Conservation (phyloP, 2,329 filamentous ascomycete genomes). For the Fusarium secorum region DNA sequence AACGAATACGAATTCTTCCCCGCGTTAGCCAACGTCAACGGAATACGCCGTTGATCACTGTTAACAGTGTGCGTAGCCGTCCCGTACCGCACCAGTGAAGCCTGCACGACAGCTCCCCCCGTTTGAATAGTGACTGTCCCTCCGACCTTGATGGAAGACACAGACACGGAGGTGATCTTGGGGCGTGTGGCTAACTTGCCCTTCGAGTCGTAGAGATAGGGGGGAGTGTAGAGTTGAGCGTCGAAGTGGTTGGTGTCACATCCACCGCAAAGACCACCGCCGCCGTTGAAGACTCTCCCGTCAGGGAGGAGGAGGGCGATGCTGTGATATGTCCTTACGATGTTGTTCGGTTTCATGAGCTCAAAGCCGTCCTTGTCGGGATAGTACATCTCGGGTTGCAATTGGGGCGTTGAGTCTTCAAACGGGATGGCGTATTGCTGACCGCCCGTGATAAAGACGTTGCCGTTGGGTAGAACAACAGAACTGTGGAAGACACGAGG, state of each 20-base stretch:
- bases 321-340: slow-evolving; percentile 23
- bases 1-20: slow-evolving; percentile 21
- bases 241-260: slow-evolving; percentile 32
- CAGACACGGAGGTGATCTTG: slow-evolving; percentile 10
- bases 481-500: slow-evolving; percentile 55
- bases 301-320: slow-evolving; percentile 22
- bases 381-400: slow-evolving; percentile 23
- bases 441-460: slow-evolving; percentile 57
- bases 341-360: slow-evolving; percentile 25
- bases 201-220: slow-evolving; percentile 18
- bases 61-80: slow-evolving; percentile 29
- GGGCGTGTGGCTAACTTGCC: slow-evolving; percentile 17
- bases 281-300: slow-evolving; percentile 28
- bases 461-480: slow-evolving; percentile 59
- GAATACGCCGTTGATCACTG: slow-evolving; percentile 27
- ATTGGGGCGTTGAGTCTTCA: slow-evolving; percentile 20
- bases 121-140: slow-evolving; percentile 8
- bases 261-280: slow-evolving; percentile 17
- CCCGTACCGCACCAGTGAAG: slow-evolving; percentile 25
- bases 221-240: slow-evolving; percentile 26
- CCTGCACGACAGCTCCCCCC: not conserved
- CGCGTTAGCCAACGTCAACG: not conserved
- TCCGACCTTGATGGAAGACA: not conserved
- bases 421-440: slow-evolving; percentile 25
- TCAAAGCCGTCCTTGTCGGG: not conserved